Evolutionary conservation across 1,284 basidiomycete genomes (phyloP).

Genomic region (Austroboletus novae-zelandiae): DNA sequence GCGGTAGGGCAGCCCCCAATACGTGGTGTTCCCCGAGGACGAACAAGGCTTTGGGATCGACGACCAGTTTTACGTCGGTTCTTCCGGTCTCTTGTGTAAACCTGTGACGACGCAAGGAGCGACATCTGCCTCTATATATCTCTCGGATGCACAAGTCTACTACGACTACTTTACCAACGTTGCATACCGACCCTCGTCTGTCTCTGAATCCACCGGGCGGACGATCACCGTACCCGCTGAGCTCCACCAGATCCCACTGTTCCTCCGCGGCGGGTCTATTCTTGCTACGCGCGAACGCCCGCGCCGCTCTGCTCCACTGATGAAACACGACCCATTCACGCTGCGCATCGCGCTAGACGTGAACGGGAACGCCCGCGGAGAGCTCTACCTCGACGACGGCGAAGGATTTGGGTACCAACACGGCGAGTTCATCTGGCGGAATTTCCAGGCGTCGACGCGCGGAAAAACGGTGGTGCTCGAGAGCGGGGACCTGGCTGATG

Average conservation of each 20-base stretch:
- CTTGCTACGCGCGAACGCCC: conserved; percentile 85
- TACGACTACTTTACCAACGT: conserved; percentile 86
- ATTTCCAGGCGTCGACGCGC: conserved; percentile 57
- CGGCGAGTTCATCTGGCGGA: conserved; percentile 84
- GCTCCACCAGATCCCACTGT: conserved; percentile 79
- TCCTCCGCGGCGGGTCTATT: conserved; percentile 92
- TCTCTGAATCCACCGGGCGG: conserved; percentile 6
- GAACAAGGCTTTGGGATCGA: conserved; percentile 83
- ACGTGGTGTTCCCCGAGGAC: conserved; percentile 89
- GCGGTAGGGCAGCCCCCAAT: conserved; percentile 72
- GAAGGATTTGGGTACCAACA: conserved; percentile 76
- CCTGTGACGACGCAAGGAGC: conserved; percentile 81
- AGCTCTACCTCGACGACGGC: conserved; percentile 96
- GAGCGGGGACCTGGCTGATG: conserved; percentile 59
- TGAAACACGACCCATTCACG: conserved; percentile 93
- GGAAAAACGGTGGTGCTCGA: conserved; percentile 44
- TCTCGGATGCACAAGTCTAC: conserved; percentile 91
- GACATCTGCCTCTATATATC: conserved; percentile 75
- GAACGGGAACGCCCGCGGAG: conserved; percentile 66
- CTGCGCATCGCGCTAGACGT: conserved; percentile 81
- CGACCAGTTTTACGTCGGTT: conserved; percentile 93
- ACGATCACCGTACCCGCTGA: conserved; percentile 74
- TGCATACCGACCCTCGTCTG: conserved; percentile 14
- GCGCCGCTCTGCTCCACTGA: conserved; percentile 81
- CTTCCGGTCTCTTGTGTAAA: conserved; percentile 88